phyloP scores from a whole-genome alignment of 306 rosid species.

The Quercus alba region DNA sequence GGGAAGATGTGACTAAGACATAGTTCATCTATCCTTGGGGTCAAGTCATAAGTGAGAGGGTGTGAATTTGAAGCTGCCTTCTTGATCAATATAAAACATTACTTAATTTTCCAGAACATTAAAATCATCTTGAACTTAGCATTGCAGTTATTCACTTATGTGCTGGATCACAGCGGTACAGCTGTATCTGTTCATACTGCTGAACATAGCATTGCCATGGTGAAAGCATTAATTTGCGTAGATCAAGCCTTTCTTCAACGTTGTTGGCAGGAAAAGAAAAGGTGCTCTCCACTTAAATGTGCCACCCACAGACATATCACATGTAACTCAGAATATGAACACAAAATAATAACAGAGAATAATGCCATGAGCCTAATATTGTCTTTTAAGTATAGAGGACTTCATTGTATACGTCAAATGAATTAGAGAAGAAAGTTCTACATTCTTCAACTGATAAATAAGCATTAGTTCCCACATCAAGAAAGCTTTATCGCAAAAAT shows the following conservation, averaged over 20 bases:
- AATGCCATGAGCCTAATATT: background rate
- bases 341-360: background rate
- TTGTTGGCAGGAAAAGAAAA: background rate
- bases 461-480: constrained; percentile 1
- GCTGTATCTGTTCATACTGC: no score
- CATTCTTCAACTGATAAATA: constrained; percentile 11
- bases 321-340: background rate
- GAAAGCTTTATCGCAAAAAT: constrained; percentile 14
- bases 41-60: background rate
- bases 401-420: background rate
- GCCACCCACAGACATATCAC: background rate
- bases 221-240: background rate
- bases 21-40: no score
- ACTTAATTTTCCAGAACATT: no score
- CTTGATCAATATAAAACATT: no score
- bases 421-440: constrained; percentile 3
- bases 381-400: background rate
- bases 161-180: no score
- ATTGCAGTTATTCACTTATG: no score
- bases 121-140: no score
- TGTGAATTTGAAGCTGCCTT: background rate
- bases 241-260: no score
- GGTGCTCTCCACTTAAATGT: background rate
- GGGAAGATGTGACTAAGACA: background rate
- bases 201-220: background rate